Conservation (phyloP, 306 rosid genomes). For the Prunus persica region DNA sequence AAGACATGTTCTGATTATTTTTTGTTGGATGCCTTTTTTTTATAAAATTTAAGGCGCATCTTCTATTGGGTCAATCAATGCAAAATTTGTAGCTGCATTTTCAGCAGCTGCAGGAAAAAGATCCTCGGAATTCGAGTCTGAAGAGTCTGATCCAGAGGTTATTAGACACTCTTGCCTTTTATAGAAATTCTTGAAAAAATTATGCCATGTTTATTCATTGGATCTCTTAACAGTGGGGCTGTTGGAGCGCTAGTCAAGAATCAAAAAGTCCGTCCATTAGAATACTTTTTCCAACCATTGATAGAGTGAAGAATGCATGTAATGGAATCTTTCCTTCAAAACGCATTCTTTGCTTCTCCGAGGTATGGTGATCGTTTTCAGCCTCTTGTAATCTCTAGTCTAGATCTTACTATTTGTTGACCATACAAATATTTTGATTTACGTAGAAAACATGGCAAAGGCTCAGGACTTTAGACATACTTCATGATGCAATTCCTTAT, state of each 20-base stretch:
- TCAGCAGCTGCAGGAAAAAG: conserved; percentile 79
- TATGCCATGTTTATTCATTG: conserved; percentile 1
- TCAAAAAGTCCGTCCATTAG: conserved; percentile 60
- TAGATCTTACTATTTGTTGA: not conserved
- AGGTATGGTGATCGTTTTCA: conserved; percentile 41
- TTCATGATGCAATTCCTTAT: conserved; percentile 69
- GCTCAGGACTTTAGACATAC: conserved; percentile 56
- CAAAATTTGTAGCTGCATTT: conserved; percentile 67
- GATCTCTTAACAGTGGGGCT: conserved; percentile 67
- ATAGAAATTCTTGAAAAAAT: conserved; percentile 15
- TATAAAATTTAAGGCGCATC: conserved; percentile 51
- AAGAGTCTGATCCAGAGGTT: conserved; percentile 86
- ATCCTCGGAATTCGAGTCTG: conserved; percentile 64
- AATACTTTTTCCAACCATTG: conserved; percentile 69
- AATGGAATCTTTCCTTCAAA: conserved; percentile 63
- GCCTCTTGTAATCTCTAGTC: not conserved
- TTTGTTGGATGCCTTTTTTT: not conserved
- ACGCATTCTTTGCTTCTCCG: conserved; percentile 72
- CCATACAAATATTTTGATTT: not conserved
- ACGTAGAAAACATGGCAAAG: conserved; percentile 74
- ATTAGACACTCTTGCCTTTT: conserved; percentile 11
- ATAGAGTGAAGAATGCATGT: conserved; percentile 55
- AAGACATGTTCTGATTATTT: conserved; percentile 11
- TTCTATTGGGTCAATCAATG: conserved; percentile 67
- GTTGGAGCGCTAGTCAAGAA: conserved; percentile 74